These are phyloP conservation scores for Evansstolkia leycettana DNA, from an alignment of 495 filamentous ascomycete genomes.

Conservation along the genomic window DNA sequence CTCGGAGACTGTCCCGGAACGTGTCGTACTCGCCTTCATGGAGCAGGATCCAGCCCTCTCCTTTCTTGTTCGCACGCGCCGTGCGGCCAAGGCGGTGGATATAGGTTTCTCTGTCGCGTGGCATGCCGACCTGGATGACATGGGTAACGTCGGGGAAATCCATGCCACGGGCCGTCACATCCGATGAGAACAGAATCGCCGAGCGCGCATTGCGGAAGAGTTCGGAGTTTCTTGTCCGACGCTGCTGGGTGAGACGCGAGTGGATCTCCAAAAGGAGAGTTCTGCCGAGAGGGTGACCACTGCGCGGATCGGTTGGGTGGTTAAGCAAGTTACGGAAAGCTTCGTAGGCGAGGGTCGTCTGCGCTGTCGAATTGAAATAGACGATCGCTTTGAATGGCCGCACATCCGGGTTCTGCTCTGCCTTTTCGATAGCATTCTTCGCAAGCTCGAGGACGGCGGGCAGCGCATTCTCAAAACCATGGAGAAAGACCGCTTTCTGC, in stretches of 20 bases:
- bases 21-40: slow-evolving; percentile 43
- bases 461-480: slow-evolving; percentile 61
- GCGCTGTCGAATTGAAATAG: slow-evolving; percentile 70
- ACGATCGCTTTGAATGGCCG: slow-evolving; percentile 87
- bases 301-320: slow-evolving; percentile 9
- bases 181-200: slow-evolving; percentile 78
- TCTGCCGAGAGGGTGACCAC: slow-evolving; percentile 32
- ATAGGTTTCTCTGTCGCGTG: slow-evolving; percentile 51
- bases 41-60: slow-evolving; percentile 70
- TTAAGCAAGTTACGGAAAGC: slow-evolving; percentile 45
- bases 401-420: slow-evolving; percentile 15
- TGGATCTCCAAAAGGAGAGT: slow-evolving; percentile 59
- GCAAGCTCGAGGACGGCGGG: slow-evolving; percentile 68
- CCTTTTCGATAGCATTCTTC: slow-evolving; percentile 37
- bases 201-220: slow-evolving; percentile 50
- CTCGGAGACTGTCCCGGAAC: slow-evolving; percentile 34
- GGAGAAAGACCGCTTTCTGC: slow-evolving; percentile 54
- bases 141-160: slow-evolving; percentile 65
- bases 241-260: slow-evolving; percentile 55
- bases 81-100: slow-evolving; percentile 66
- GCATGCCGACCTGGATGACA: slow-evolving; percentile 57
- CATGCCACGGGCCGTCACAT: slow-evolving; percentile 89
- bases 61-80: slow-evolving; percentile 60
- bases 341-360: slow-evolving; percentile 48
- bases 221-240: slow-evolving; percentile 55